phyloP scores from a whole-genome alignment of 2,329 filamentous ascomycete species.

The Trichophyton mentagrophytes region DNA sequence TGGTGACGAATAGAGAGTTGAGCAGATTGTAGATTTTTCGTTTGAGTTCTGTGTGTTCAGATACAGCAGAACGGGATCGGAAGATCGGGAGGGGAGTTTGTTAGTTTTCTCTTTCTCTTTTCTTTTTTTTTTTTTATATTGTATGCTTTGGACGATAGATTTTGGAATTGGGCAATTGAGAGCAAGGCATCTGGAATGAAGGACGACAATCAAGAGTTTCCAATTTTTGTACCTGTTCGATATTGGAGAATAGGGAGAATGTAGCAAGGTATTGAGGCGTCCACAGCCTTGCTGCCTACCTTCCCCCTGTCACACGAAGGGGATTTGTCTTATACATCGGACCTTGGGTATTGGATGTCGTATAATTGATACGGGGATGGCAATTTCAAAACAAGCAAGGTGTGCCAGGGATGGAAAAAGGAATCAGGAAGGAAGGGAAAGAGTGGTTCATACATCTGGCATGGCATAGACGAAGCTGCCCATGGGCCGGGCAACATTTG shows the following conservation, averaged over 20 bases:
- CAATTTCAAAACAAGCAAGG: background rate
- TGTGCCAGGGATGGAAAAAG: constrained; percentile 3
- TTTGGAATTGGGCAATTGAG: background rate
- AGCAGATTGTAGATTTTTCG: constrained; percentile 51
- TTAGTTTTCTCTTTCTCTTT: background rate
- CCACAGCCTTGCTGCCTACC: background rate
- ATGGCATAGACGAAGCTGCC: constrained; percentile 91
- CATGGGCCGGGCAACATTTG: constrained; percentile 40
- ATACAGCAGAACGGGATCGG: background rate
- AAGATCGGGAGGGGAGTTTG: background rate
- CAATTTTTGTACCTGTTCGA: background rate
- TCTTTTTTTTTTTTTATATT: background rate
- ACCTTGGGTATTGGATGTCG: background rate
- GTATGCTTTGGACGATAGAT: background rate
- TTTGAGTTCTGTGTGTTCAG: constrained; percentile 24
- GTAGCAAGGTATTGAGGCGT: background rate
- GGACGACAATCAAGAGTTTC: background rate
- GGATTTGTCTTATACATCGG: background rate
- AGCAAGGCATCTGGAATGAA: background rate
- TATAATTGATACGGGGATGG: background rate
- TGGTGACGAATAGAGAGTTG: constrained; percentile 60
- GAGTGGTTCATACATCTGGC: constrained; percentile 55
- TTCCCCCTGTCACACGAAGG: background rate
- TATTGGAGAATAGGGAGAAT: background rate
- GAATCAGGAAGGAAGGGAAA: background rate